phyloP scores from a whole-genome alignment of 108 stramenopile genomes.

The Stephanodiscus triporus region DNA sequence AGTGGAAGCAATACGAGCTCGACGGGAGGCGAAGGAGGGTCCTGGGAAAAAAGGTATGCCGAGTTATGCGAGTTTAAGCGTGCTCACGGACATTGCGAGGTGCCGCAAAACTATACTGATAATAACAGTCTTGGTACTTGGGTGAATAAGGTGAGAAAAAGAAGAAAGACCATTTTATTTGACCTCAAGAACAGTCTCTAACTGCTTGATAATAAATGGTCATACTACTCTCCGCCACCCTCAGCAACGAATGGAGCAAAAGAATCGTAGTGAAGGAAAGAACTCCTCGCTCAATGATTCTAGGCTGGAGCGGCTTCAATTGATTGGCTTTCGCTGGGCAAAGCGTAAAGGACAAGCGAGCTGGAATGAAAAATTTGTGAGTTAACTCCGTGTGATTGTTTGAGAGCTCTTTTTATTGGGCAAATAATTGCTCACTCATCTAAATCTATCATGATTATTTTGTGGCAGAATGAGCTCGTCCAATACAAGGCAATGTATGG shows the following conservation, averaged over 20 bases:
- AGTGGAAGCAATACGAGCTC: conserved; percentile 8
- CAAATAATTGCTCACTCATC: background rate
- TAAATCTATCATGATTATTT: background rate
- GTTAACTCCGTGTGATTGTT: background rate
- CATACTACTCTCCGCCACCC: background rate
- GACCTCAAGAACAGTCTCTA: background rate
- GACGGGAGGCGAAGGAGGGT: conserved; percentile 23
- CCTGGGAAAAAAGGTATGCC: conserved; percentile 29
- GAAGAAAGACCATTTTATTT: background rate
- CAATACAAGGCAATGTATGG: conserved; percentile 34
- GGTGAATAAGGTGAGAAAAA: conserved; percentile 54
- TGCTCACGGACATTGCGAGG: conserved; percentile 72
- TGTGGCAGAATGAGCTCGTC: conserved; percentile 26
- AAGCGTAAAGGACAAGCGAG: conserved; percentile 55
- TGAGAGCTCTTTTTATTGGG: background rate
- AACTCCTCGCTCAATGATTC: conserved; percentile 40
- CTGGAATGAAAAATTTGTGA: conserved; percentile 55
- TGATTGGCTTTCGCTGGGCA: conserved; percentile 51
- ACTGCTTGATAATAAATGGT: background rate
- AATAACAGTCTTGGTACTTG: conserved; percentile 79
- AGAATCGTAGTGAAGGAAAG: conserved; percentile 47
- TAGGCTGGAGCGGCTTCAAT: conserved; percentile 28
- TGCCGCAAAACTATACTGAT: conserved; percentile 69
- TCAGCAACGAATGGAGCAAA: conserved; percentile 57
- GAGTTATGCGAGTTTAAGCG: conserved; percentile 33